Evolutionary conservation across 805 yeast species (phyloP), one percentile per base, ranked within the genome.

Genomic region (Kazachstania bromeliacearum): DNA sequence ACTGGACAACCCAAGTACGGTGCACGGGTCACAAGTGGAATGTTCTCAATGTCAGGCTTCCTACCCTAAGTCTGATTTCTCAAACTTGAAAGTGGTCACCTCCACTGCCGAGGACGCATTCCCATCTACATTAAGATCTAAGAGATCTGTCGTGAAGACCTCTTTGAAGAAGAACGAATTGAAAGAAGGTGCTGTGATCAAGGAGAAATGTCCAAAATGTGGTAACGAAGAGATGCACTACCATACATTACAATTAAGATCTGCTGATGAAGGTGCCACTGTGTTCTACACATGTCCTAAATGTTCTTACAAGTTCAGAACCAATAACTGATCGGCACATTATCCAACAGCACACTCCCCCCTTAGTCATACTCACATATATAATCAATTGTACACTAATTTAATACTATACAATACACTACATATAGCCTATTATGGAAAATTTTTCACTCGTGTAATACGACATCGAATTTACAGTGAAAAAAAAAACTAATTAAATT

Each of bases 181-280:
- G 31, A 94, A 79, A 41, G 96, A 87, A 42, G 98, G 97, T 44
- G 98, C 98, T 27, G 82, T 94, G 9, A 92, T 92, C 59, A 83
- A 88, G 59, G 99, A 92, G 61, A 88, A 83, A 56, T 92, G 99
- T 70, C 97, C 97, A n/a, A 77, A 88, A 62, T 92, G 98, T 74
- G 96, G 95, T 34, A 75, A 88, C 62, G 96, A 92, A 55, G 96
- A 92, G 62, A 94, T 94, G 98, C 88, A 79, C 58, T 92, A 89
- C 59, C 97, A 92, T 57, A 92, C 98, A 4, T 68, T 92, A 48
- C 99, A 92, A 63, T 71, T 92, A 50, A 78, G 99, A 65, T 83
- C 95, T 37, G 99, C 98, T 1, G 99, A 92, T 71, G 99, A 92
- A 71, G 99, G 98, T 71, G 95, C 98, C 20, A 92, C 99, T 7